These are phyloP conservation scores for Phytopythium vexans DNA, from an alignment of 352 stramenopile species.

Conservation along the genomic window DNA sequence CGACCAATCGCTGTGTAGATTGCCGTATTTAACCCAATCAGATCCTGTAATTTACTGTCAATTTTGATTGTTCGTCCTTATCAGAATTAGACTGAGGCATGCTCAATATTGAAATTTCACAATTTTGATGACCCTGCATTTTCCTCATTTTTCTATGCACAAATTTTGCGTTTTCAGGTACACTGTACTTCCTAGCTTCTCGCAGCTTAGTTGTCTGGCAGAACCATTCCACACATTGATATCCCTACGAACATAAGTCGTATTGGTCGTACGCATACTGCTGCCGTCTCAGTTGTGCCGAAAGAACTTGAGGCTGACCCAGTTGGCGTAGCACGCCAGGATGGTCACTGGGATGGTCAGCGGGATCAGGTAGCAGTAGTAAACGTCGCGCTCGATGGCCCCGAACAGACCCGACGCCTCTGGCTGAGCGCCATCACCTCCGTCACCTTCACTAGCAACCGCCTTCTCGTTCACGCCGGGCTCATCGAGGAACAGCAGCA, in stretches of 20 bases:
- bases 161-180: no score
- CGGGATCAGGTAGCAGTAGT: constrained; percentile 78
- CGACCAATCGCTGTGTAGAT: no score
- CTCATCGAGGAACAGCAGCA: constrained; percentile 29
- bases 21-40: no score
- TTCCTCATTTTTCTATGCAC: no score
- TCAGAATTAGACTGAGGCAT: no score
- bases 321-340: constrained; percentile 76
- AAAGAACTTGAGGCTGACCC: constrained; percentile 87
- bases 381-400: constrained; percentile 58
- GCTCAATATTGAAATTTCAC: no score
- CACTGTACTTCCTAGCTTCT: no score
- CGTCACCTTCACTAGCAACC: constrained; percentile 3
- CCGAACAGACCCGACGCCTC: constrained; percentile 22
- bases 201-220: no score
- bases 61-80: no score
- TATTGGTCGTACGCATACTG: no score
- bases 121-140: no score
- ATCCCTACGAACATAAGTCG: neutral
- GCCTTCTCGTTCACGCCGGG: neutral
- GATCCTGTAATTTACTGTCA: no score
- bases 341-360: constrained; percentile 78
- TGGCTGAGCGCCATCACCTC: neutral
- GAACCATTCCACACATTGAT: neutral
- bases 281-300: constrained; percentile 55